phyloP scores from a whole-genome alignment of 2,329 filamentous ascomycete species.

The Aspergillus unguis region DNA sequence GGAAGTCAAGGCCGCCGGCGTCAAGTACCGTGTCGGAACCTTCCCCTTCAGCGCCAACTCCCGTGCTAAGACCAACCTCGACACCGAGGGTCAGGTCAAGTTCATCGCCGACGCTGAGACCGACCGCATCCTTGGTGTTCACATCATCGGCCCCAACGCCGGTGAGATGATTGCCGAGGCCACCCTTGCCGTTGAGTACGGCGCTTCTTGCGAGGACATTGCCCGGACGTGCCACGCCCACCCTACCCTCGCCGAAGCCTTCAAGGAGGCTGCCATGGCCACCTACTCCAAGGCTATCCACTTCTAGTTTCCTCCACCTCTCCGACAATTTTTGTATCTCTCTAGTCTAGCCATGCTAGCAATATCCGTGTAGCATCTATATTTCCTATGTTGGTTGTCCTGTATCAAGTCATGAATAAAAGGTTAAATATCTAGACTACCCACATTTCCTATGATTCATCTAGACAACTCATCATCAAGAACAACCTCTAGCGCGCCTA shows the following conservation, averaged over 20 bases:
- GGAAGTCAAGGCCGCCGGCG: conserved; percentile 82
- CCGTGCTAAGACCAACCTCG: conserved; percentile 96
- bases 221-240: conserved; percentile 94
- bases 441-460: not conserved
- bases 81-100: conserved; percentile 94
- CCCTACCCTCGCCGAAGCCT: conserved; percentile 91
- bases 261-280: conserved; percentile 99
- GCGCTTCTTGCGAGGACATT: conserved; percentile 91
- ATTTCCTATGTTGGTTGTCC: conserved; percentile 25
- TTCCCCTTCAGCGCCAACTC: conserved; percentile 99
- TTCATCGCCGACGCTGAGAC: conserved; percentile 96
- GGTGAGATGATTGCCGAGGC: conserved; percentile 99
- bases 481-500: not conserved
- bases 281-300: conserved; percentile 95
- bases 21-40: conserved; percentile 87
- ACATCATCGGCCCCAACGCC: conserved; percentile 93
- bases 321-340: conserved; percentile 22
- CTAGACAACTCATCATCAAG: not conserved
- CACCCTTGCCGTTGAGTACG: conserved; percentile 92
- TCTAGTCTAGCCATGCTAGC: conserved; percentile 37
- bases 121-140: conserved; percentile 88
- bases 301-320: conserved; percentile 57
- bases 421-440: conserved; percentile 13
- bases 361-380: conserved; percentile 38
- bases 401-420: conserved; percentile 21